Base-by-base conservation (phyloP, 768 basidiomycete genomes). In the Serendipita sp. region DNA sequence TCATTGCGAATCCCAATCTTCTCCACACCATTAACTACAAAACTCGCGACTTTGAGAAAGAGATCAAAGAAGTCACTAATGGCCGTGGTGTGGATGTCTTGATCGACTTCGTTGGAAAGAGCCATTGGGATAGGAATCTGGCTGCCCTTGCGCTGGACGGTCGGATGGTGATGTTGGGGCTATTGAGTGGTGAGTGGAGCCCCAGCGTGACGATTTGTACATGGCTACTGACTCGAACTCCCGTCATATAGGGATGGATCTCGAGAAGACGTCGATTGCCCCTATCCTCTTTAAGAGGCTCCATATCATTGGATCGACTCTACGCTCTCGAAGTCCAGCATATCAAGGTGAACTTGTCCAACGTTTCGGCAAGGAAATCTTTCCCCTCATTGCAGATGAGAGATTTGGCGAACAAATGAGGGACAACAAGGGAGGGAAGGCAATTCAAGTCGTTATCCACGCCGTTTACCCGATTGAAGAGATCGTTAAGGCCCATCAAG, bases 271-370 rank as follows among this genome's bases (percentile, higher is more conserved):
- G 63, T 78, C 85, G 70, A 74, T 96, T 50, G 68, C 68, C 3
- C 84, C 83, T 9, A 80, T 96, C 61, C 75, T 95, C 63, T 83
- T 77, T 72, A 97, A 94, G 74, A 83, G 92, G 17, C 81, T 96
- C 60, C 83, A 84, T 26, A 85, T 97, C 60, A 85, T 91, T 72
- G 92, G 93, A 22, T 89, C 90, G 22, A 95, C 91, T 1, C 75
- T 96, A 31, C 83, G 92, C 24, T 82, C 85, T 31, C 82, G 90
- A 48, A 79, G 81, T 26, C 68, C 77, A n/a, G 75, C 79, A 65
- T 96, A 95, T 71, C 91, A 96, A 72, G 77, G 80, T 2, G 79
- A 86, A 22, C 76, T 95, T 3, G 66, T 77, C 31, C 62, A n/a
- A 44, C 22, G 30, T 4, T 58, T 58, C 28, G 53, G 53, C 9